Base-by-base conservation (phyloP, 805 yeast species). In the Ogataea paradorogensis region DNA sequence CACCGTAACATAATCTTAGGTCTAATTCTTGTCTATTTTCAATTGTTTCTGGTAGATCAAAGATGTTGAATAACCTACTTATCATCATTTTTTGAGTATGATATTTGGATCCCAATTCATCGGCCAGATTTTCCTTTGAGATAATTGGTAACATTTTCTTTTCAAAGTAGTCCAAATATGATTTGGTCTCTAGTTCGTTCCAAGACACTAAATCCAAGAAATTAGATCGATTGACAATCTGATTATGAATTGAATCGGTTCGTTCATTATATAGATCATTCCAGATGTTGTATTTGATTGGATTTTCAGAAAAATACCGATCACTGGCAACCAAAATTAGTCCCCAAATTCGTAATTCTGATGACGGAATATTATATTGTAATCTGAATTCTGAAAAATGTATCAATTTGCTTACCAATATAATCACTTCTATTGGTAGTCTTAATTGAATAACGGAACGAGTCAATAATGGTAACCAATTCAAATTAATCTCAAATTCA, bases 101-200 rank as follows among this genome's bases (percentile, higher is more conserved):
- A 23, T 35, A 29, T n/a, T 39, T 39, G 18, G 37, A 40, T n/a
- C 42, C 25, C 2, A 23, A 26, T 5, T 32, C 39, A 21, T 45
- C 42, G 4, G 39, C 30, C 9, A 40, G 11, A 13, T 35, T 35
- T 8, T 40, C 46, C 30, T 42, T 40, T 10, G 47, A 34, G 10
- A 46, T 38, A 1, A 27, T 26, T 2, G 53, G 53, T 7, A 33
- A 46, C 23, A 39, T 33, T 35, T 27, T 56, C 57, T 8, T 65
- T 35, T 67, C 61, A 36, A 74, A 67, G 78, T 83, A 76, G 15
- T 69, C 62, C 20, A 80, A 55, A 55, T 78, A 83, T 20, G 65
- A 56, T 4, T 66, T 66, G 3, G 71, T 65, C 40, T 73, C 64
- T 2, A 53, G 51, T n/a, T 70, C 70, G 29, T 67, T 61, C 82